Percentiles rank a stretch among this genome's conserved stretches.
These are phyloP conservation scores for Kwoniella dejecticola DNA, from an alignment of 768 basidiomycete species.

Conservation along the genomic window DNA sequence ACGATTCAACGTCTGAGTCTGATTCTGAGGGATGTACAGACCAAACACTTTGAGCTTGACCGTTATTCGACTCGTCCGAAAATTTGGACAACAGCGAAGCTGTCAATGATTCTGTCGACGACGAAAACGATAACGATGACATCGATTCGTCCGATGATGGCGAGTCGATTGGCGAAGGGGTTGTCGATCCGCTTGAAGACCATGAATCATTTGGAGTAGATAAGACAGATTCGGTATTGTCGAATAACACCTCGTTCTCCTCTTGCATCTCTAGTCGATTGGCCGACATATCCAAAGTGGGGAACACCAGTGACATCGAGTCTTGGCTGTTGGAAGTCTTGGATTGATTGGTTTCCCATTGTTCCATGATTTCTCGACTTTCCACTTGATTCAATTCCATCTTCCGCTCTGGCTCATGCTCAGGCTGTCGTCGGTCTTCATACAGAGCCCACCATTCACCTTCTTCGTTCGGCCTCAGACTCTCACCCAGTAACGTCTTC, in stretches of 20 bases:
- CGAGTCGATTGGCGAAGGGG: conserved; percentile 4
- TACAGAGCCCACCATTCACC: conserved; percentile 34
- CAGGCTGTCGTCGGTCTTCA: conserved; percentile 11
- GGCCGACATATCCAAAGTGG: conserved; percentile 23
- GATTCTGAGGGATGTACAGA: conserved; percentile 29
- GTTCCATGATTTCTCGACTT: conserved; percentile 36
- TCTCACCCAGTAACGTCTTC: conserved; percentile 30
- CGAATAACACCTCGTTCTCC: conserved; percentile 13
- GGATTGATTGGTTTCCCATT: conserved; percentile 20
- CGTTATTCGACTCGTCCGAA: not conserved
- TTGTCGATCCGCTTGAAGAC: conserved; percentile 13
- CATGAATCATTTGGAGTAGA: conserved; percentile 14
- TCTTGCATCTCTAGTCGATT: not conserved
- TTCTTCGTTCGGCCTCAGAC: conserved; percentile 21
- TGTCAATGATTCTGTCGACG: conserved; percentile 15
- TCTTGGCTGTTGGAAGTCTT: not conserved
- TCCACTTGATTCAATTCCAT: conserved; percentile 25
- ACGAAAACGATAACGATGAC: conserved; percentile 3
- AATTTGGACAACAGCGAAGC: conserved; percentile 28
- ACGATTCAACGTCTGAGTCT: conserved; percentile 41
- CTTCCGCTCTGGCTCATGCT: not conserved
- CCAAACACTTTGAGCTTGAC: conserved; percentile 29
- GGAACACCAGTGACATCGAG: conserved; percentile 18
- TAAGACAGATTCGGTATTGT: conserved; percentile 6
- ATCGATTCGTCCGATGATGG: not conserved